phyloP scores from a whole-genome alignment of 176 grass and related monocot genomes.

The Alopecurus myosuroides region DNA sequence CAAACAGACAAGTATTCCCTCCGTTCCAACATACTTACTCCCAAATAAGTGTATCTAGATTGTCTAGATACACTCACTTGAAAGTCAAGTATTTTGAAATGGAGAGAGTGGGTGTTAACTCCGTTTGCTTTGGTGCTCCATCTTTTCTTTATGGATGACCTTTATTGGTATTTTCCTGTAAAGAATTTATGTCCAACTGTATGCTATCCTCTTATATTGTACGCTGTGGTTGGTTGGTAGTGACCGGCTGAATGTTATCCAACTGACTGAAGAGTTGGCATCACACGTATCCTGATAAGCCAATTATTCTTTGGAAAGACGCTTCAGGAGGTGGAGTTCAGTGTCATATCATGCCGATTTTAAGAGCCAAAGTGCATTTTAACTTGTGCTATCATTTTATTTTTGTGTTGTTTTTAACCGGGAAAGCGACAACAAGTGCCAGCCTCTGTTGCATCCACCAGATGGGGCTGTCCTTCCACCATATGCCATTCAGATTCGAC shows the following conservation, averaged over 20 bases:
- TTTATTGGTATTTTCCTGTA: slow-evolving; percentile 1
- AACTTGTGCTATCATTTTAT: not conserved
- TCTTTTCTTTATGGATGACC: not conserved
- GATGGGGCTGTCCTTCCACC: not conserved
- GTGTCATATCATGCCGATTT: not conserved
- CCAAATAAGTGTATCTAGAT: no score
- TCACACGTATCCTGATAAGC: slow-evolving; percentile 16
- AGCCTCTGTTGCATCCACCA: slow-evolving; percentile 5
- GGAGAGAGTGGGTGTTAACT: not conserved
- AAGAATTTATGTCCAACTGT: slow-evolving; percentile 9
- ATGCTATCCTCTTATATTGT: not conserved
- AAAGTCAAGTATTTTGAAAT: no score
- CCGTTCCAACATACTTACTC: no score
- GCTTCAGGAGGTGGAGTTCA: slow-evolving; percentile 26
- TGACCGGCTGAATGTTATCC: not conserved
- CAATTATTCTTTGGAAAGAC: not conserved
- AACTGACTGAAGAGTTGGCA: not conserved
- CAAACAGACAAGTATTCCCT: no score
- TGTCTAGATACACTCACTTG: no score
- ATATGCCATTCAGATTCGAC: slow-evolving; percentile 18
- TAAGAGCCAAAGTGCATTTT: not conserved
- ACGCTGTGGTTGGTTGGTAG: slow-evolving; percentile 5
- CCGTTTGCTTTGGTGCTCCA: slow-evolving; percentile 22
- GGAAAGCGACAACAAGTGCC: not conserved
- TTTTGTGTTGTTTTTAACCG: not conserved